Base-by-base conservation (phyloP, 441 rosid species). In the Syzygium malaccense region DNA sequence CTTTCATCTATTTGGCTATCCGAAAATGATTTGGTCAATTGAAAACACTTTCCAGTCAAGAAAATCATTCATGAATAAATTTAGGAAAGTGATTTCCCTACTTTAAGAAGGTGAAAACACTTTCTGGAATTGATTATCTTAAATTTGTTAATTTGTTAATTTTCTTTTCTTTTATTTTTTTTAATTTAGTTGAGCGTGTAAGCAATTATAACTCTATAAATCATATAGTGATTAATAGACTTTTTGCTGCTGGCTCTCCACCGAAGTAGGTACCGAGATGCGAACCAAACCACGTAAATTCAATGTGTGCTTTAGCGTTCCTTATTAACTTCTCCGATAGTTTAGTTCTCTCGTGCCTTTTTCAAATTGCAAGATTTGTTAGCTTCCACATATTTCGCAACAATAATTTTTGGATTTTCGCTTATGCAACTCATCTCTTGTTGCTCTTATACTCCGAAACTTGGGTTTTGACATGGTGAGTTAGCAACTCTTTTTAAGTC, bases 311-410 rank as follows among this genome's bases (percentile, higher is more conserved):
- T 58, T 26, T 58, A 58, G 64, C n/a, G 19, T 58, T 58, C 3
- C 0, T 58, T 58, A 0, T 58, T 58, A 5, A 58, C 3, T 25
- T 25, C 15, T 0, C 0, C 11, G 0, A 4, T 58, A 26, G 30
- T 0, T 11, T 58, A 2, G 14, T 58, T 26, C 15, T 26, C 4
- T 25, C 64, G 3, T 58, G 1, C 15, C 26, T 58, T 8, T 56
- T 56, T 11, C 30, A 4, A 58, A 58, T 58, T 26, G 26, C 64
- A 58, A 58, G 15, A 11, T 58, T 5, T 58, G 14, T 58, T 0
- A 11, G 30, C 30, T 25, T 6, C 30, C 30, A 26, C 0, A 0
- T 58, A 58, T 4, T 5, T 11, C 26, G 30, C 15, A 58, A 58
- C 30, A 58, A 58, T 10, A 2, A 11, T 8, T 56, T 56, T 1